Conservation (phyloP, 1,284 basidiomycete species). For the Melampsora larici-populina region DNA sequence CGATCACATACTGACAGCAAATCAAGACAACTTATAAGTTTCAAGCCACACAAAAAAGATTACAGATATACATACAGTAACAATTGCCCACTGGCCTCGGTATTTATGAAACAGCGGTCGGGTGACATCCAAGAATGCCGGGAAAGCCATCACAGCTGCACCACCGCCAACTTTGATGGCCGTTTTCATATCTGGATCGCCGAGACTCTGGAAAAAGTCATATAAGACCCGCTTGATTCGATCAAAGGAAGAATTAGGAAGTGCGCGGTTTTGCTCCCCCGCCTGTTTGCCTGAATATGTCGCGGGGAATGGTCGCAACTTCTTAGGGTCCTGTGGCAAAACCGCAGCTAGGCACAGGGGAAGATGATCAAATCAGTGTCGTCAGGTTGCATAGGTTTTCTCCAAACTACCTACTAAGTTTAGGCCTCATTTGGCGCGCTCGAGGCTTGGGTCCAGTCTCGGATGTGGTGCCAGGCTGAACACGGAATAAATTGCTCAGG, state of each 20-base stretch:
- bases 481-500: conserved; percentile 15
- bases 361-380: neutral
- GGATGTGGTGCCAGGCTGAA: neutral
- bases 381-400: neutral
- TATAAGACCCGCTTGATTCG: conserved; percentile 17
- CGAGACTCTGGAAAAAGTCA: conserved; percentile 44
- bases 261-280: conserved; percentile 23
- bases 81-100: conserved; percentile 52
- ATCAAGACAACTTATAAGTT: neutral
- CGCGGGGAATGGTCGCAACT: conserved; percentile 1
- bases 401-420: conserved; percentile 18
- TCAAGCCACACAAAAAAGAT: neutral
- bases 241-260: neutral
- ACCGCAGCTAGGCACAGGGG: conserved; percentile 15
- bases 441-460: conserved; percentile 9
- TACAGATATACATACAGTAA: conserved; percentile 36
- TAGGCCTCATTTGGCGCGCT: conserved; percentile 15
- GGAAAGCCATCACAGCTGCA: conserved; percentile 49
- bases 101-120: conserved; percentile 50
- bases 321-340: conserved; percentile 23
- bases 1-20: conserved; percentile 34
- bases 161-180: conserved; percentile 52
- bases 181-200: conserved; percentile 50
- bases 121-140: conserved; percentile 50
- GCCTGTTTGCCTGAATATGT: neutral